Evolutionary conservation across 75 land plant genomes (phyloP), one percentile per base, ranked within the genome.

Genomic region (Pinus tabuliformis): DNA sequence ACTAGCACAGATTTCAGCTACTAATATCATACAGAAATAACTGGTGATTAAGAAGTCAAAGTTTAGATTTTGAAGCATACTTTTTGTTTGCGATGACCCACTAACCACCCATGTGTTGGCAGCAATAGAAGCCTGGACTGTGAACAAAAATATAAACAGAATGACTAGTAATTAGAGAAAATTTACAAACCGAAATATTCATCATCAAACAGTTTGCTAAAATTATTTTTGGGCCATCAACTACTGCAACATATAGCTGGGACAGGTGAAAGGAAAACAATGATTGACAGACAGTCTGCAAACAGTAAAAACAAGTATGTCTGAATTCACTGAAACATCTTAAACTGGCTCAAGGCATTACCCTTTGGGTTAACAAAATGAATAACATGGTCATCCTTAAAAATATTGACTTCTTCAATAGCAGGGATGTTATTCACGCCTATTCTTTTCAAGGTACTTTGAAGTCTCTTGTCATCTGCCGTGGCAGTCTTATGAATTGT

Each of bases 41-140:
- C n/a, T 39, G 3, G 14, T 22, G 39, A 1, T 6, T 64, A 15
- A 77, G 56, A 36, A 28, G 21, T 52, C 45, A 76, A 64, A 52
- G 49, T 65, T 56, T 52, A 30, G 20, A 45, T 77, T 73, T 16
- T 7, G 16, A 74, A 39, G 54, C 9, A n/a, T 93, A 93, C 98
- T 94, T 78, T 94, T 93, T 42, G 93, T 90, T 75, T 94, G 97
- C 33, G 92, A 78, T 57, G 97, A 64, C 18, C 97, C 97, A 76
- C 97, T 94, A 58, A 94, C 93, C 56, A 94, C 96, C 97, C 97
- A 94, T 18, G 97, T 94, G 70, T 94, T 94, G n/a, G 97, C 97
- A 58, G 86, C 88, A 80, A 94, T 90, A 9, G 97, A 93, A 5
- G 97, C 97, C 87, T 94, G 97, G 36, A 94, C 97, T 94, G 93